phyloP scores from a whole-genome alignment of 331 rosid genomes.

The Acacia concinna region DNA sequence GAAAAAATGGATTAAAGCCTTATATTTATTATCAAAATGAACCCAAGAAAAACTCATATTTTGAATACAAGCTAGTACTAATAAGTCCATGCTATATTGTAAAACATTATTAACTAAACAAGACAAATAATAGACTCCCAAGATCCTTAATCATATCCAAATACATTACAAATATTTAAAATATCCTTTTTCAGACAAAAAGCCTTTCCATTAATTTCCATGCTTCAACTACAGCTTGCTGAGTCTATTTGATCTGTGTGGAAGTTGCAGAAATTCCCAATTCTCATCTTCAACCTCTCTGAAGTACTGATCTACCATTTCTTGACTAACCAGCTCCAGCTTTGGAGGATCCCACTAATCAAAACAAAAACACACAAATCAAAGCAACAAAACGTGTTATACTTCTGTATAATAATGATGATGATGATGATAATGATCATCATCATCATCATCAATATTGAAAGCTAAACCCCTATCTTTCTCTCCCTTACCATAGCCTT shows the following conservation, averaged over 20 bases:
- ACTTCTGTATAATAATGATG: not conserved
- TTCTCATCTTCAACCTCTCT: constrained; percentile 6
- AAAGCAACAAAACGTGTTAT: not conserved
- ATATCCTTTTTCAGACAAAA: not conserved
- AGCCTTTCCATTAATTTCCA: not conserved
- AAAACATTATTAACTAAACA: not conserved
- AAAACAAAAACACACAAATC: not conserved
- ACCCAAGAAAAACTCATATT: no score
- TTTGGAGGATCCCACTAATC: constrained; percentile 39
- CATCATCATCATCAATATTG: no score
- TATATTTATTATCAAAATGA: no score
- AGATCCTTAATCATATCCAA: not conserved
- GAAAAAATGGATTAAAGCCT: no score
- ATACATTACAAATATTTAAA: not conserved
- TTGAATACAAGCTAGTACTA: no score
- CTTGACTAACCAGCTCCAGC: constrained; percentile 30
- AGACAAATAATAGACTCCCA: not conserved
- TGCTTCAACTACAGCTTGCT: constrained; percentile 21
- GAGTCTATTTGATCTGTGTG: constrained; percentile 13
- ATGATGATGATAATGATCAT: no score
- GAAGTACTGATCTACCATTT: constrained; percentile 29
- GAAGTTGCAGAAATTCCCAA: constrained; percentile 22
- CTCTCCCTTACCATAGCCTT: not conserved
- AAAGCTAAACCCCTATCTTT: no score
- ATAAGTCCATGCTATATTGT: not conserved